Base-by-base conservation (phyloP, 306 rosid species). In the Sesbania bispinosa region DNA sequence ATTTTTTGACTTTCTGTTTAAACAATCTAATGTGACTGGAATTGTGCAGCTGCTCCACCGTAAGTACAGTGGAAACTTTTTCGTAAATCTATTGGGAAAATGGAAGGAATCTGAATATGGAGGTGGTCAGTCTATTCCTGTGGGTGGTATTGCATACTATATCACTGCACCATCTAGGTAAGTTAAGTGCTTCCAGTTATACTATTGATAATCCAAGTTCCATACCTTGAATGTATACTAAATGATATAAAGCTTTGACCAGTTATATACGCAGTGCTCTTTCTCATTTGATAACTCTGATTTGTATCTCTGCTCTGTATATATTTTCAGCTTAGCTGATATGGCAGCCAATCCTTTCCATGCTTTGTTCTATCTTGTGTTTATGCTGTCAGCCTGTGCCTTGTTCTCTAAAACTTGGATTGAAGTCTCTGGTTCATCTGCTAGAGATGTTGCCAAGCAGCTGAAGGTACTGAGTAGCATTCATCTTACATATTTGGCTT, bases 301-400 rank as follows among this genome's bases (percentile, higher is more conserved):
- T n/a, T n/a, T n/a, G n/a, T n/a, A n/a, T n/a, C n/a, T n/a, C n/a
- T n/a, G n/a, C n/a, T n/a, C n/a, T n/a, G n/a, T n/a, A n/a, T n/a
- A 6, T 36, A 11, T 76, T 60, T 75, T 79, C 93, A 93, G 98
- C 89, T 84, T 93, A 61, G 98, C 97, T 77, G 97, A 93, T 76
- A 93, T 93, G 90, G 97, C 98, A 3, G 97, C 98, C 79, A 93
- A 93, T 77, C 98, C 98, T 30, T 93, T 85, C 83, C 98, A 93
- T 61, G 97, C 97, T 0, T 50, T 93, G 77, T 90, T 93, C 86
- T 93, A 93, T 81, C 83, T 93, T 6, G 85, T 86, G n/a, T 93
- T 93, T 76, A 90, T 93, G 98, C 77, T 93, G 71, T 77, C 97
- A 6, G 98, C 97, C 0, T 93, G 98, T 64, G 98, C 98, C 32